Conservation (phyloP, 768 basidiomycete genomes). For the Boletus reticulatus region DNA sequence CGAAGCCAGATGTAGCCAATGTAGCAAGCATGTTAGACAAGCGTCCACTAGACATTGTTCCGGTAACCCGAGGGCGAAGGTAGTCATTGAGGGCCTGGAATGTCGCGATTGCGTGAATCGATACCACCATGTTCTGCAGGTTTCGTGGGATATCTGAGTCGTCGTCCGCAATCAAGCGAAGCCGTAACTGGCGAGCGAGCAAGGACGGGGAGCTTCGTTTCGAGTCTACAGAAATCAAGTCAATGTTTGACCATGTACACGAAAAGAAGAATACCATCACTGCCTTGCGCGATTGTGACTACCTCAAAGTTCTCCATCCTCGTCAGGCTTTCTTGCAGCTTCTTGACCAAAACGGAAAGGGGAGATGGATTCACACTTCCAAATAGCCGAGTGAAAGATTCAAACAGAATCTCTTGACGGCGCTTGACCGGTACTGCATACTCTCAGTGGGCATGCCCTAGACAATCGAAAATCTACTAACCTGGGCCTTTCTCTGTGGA, state of each 20-base stretch:
- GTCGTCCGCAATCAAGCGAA: conserved; percentile 87
- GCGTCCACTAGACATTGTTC: conserved; percentile 59
- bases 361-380: conserved; percentile 49
- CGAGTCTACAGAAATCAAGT: conserved; percentile 52
- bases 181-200: conserved; percentile 87
- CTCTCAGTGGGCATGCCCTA: conserved; percentile 5
- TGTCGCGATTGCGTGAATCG: conserved; percentile 97
- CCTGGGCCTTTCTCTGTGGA: conserved; percentile 60
- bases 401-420: conserved; percentile 77
- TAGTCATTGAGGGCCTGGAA: conserved; percentile 98
- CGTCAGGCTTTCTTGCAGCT: conserved; percentile 92
- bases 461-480: conserved; percentile 1
- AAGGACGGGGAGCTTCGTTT: conserved; percentile 89
- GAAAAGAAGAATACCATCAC: conserved; percentile 55
- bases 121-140: conserved; percentile 89
- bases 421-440: conserved; percentile 55
- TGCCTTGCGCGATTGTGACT: conserved; percentile 78
- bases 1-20: conserved; percentile 72
- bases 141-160: conserved; percentile 85
- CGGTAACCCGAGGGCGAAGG: conserved; percentile 84
- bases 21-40: conserved; percentile 91
- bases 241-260: conserved; percentile 8
- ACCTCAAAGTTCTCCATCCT: conserved; percentile 97
- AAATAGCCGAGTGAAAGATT: conserved; percentile 64
- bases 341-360: conserved; percentile 84